Conservation (phyloP, 2,329 filamentous ascomycete species). For the Pezicula neosporulosa region DNA sequence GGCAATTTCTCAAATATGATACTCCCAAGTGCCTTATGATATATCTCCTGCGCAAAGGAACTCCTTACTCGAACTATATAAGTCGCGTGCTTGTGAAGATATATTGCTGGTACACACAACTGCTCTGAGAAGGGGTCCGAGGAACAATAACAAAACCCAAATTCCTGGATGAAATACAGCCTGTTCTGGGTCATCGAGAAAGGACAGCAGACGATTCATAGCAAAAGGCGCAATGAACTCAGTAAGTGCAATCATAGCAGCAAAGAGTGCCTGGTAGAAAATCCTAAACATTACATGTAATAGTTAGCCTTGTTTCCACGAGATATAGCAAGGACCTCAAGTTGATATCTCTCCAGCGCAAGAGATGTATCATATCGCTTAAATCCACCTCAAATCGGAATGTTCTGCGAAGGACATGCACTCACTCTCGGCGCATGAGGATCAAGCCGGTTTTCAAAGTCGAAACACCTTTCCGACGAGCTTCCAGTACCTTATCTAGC, state of each 20-base stretch:
- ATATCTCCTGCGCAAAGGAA: conserved; percentile 55
- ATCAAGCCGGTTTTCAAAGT: neutral
- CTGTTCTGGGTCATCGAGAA: conserved; percentile 41
- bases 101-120: conserved; percentile 53
- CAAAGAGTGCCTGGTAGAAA: neutral
- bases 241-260: neutral
- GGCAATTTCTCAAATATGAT: neutral
- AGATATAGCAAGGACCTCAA: too few relatives aligned
- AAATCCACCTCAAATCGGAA: too few relatives aligned
- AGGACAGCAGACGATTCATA: conserved; percentile 50
- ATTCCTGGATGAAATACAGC: conserved; percentile 46
- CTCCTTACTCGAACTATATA: conserved; percentile 52
- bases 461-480: neutral
- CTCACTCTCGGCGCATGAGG: neutral
- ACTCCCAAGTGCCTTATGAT: conserved; percentile 40
- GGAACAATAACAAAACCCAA: conserved; percentile 51
- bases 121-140: conserved; percentile 46
- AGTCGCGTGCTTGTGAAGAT: conserved; percentile 54
- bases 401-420: too few relatives aligned
- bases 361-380: too few relatives aligned
- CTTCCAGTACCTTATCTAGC: neutral
- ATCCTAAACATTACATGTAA: neutral
- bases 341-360: too few relatives aligned
- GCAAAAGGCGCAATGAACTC: conserved; percentile 51
- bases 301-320: too few relatives aligned